phyloP scores from a whole-genome alignment of 805 yeast genomes.

The Wickerhamomyces bisporus region DNA sequence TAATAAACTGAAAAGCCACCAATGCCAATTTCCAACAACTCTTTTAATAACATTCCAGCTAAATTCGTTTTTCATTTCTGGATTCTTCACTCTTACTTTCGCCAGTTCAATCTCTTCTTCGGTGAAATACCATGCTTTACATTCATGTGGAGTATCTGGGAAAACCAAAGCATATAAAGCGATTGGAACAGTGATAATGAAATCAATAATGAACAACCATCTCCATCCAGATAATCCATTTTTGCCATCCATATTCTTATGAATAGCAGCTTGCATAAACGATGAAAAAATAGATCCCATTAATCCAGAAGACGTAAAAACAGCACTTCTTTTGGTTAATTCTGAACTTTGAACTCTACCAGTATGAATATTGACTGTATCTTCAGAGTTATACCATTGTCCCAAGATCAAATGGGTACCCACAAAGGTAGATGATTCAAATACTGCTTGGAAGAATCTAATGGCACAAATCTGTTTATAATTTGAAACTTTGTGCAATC shows the following conservation, averaged over 20 bases:
- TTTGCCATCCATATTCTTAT: slow-evolving; percentile 26
- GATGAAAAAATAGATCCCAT: slow-evolving; percentile 52
- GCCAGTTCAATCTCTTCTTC: slow-evolving; percentile 39
- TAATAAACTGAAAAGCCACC: slow-evolving; percentile 47
- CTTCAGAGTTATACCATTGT: slow-evolving; percentile 43
- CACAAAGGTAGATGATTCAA: slow-evolving; percentile 52
- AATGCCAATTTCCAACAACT: slow-evolving; percentile 50
- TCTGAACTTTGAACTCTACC: slow-evolving; percentile 30
- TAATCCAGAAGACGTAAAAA: slow-evolving; percentile 50
- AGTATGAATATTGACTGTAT: slow-evolving; percentile 18
- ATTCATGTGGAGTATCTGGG: slow-evolving; percentile 54
- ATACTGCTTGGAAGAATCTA: slow-evolving; percentile 55
- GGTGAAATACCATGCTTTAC: slow-evolving; percentile 34
- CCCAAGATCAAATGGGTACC: slow-evolving; percentile 54
- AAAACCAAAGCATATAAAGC: slow-evolving; percentile 51
- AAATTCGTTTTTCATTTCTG: slow-evolving; percentile 19
- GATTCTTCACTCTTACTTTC: slow-evolving; percentile 35
- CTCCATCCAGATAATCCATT: slow-evolving; percentile 59
- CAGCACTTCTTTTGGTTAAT: slow-evolving; percentile 45
- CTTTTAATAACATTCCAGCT: slow-evolving; percentile 35
- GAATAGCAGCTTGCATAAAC: slow-evolving; percentile 53
- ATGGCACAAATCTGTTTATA: slow-evolving; percentile 49
- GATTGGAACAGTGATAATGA: slow-evolving; percentile 52
- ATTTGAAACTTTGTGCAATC: slow-evolving; percentile 41
- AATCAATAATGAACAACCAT: slow-evolving; percentile 65